A percentile compares a stretch with the other conserved stretches of the same genome.
Conservation (phyloP, 1,284 basidiomycete genomes). For the Ganoderma meredithae region DNA sequence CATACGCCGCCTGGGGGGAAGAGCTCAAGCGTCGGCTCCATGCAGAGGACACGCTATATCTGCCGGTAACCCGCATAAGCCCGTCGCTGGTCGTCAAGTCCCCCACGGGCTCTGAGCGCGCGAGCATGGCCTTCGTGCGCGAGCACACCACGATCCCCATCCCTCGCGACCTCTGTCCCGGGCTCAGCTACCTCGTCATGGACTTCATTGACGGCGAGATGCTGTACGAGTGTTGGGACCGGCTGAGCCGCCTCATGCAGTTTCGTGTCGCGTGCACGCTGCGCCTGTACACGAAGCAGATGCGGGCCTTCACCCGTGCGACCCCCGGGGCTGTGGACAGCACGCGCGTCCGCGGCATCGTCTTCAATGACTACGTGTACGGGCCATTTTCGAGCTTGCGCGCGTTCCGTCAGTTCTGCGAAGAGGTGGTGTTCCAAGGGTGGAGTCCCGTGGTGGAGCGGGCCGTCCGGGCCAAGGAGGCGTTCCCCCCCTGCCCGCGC, state of each 20-base stretch:
- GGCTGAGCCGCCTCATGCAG: constrained; percentile 28
- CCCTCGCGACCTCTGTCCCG: constrained; percentile 24
- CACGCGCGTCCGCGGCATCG: constrained; percentile 25
- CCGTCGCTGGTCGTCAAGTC: constrained; percentile 12
- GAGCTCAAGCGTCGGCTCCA: constrained; percentile 11
- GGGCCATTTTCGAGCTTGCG: constrained; percentile 13
- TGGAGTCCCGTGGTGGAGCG: constrained; percentile 6
- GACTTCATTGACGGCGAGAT: constrained; percentile 36
- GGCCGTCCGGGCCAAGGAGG: neutral
- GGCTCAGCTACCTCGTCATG: constrained; percentile 30
- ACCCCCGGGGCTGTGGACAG: constrained; percentile 21
- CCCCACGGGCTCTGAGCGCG: constrained; percentile 32
- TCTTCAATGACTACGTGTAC: constrained; percentile 22
- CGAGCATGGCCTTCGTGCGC: constrained; percentile 34
- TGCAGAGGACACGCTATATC: neutral
- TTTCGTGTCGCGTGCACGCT: constrained; percentile 39
- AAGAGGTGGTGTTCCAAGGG: constrained; percentile 11
- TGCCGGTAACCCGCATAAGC: constrained; percentile 14
- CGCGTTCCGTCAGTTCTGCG: constrained; percentile 25
- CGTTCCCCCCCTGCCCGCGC: neutral
- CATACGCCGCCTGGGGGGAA: constrained; percentile 5
- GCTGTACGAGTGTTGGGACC: constrained; percentile 36
- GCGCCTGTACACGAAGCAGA: constrained; percentile 36
- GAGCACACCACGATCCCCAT: constrained; percentile 37
- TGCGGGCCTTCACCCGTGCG: constrained; percentile 23